A percentile compares a stretch with the other conserved stretches of the same genome.
These are phyloP conservation scores for Lasiodiplodia theobromae DNA, from an alignment of 2,329 filamentous ascomycete genomes.

Conservation along the genomic window DNA sequence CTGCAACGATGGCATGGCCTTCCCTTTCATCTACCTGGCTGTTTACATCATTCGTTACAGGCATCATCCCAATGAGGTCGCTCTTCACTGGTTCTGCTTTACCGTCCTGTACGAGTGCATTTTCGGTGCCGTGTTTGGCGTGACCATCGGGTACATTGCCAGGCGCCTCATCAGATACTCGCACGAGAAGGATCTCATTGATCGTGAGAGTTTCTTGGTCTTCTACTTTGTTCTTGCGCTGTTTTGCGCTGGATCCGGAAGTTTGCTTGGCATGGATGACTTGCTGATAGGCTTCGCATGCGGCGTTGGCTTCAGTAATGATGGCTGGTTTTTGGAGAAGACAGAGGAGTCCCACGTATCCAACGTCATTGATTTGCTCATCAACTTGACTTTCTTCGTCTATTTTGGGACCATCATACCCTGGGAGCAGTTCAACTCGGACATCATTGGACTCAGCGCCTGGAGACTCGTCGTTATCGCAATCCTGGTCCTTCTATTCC, in stretches of 20 bases:
- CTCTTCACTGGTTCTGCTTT: conserved; percentile 86
- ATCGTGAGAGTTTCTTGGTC: conserved; percentile 95
- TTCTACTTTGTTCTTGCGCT: conserved; percentile 98
- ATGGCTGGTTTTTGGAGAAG: conserved; percentile 98
- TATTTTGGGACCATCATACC: conserved; percentile 97
- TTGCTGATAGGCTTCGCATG: conserved; percentile 92
- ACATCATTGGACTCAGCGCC: conserved; percentile 73
- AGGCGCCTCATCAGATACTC: conserved; percentile 89
- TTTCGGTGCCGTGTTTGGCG: conserved; percentile 89
- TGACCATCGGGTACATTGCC: conserved; percentile 85
- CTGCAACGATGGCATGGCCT: conserved; percentile 99
- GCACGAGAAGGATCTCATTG: conserved; percentile 84
- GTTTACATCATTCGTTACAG: conserved; percentile 88
- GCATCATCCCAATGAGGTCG: conserved; percentile 71
- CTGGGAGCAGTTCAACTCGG: conserved; percentile 87
- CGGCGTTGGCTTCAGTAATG: conserved; percentile 98
- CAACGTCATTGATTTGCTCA: conserved; percentile 96
- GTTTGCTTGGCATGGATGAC: conserved; percentile 90
- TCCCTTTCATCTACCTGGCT: conserved; percentile 93
- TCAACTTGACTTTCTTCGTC: conserved; percentile 98
- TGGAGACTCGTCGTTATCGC: conserved; percentile 95
- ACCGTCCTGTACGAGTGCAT: conserved; percentile 96
- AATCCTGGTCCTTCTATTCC: conserved; percentile 93
- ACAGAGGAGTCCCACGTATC: conserved; percentile 98
- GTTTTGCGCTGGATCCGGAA: conserved; percentile 93